Evolutionary conservation across 257 asterid species (phyloP), one percentile per base, ranked within the genome.

Genomic region (Gentiana dahurica): DNA sequence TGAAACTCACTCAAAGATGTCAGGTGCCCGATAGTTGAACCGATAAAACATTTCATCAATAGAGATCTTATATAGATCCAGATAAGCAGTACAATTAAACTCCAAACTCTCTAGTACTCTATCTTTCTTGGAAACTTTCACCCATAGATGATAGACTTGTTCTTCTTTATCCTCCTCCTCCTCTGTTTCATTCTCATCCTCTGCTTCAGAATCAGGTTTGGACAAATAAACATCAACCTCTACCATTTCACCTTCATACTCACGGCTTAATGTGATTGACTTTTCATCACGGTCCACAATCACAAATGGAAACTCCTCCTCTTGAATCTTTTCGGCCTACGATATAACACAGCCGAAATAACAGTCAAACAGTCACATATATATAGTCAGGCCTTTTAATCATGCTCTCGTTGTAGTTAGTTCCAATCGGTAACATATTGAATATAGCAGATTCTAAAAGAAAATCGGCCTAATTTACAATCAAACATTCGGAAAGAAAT

Each of bases 11-110:
- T 55, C 85, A 95, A 57, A n/a, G 62, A 92, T 88, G 34, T 83
- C 89, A 3, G 97, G 99, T 54, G 97, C 99, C 65, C 85, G 95
- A 49, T 88, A 92, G n/a, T 91, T 84, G 34, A 85, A 72, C 57
- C 79, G 76, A 58, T 85, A 59, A 6, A 84, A 59, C 63, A 91
- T 60, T 70, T 69, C 81, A 56, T 87, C 94, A 3, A 91, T 81
- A 0, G 71, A 47, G 38, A 87, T 67, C 58, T 87, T 94, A 15
- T 15, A 15, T 15, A 15, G 24, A 75, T 85, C 93, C 2, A 94
- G 74, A 48, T 63, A 80, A 66, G 95, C 88, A 6, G 93, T 78
- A 55, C 85, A 71, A 13, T 79, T 79, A 38, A 91, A 91, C 79
- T 91, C 97, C 53, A 91, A 64, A 45, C 24, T 15, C 24, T 15